A percentile compares a stretch with the other conserved stretches of the same genome.
Conservation (phyloP, 106 monocot genomes). For the Allium sativum region DNA sequence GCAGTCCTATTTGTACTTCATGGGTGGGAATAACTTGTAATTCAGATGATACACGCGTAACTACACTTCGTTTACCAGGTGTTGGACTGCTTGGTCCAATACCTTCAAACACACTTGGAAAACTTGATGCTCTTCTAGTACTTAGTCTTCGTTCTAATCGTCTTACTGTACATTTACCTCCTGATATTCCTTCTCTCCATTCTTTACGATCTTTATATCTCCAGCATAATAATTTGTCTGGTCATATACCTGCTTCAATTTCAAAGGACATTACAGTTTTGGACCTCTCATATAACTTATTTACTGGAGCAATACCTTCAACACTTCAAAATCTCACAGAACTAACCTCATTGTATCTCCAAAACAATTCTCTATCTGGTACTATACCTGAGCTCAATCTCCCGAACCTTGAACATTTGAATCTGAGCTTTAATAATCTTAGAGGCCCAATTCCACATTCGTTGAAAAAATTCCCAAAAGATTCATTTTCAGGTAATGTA, state of each 20-base stretch:
- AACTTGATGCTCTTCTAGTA: constrained; percentile 37
- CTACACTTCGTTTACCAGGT: constrained; percentile 41
- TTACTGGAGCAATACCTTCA: constrained; percentile 35
- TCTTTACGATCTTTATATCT: constrained; percentile 41
- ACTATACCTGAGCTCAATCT: constrained; percentile 33
- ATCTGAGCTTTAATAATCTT: constrained; percentile 53
- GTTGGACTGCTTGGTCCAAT: constrained; percentile 40
- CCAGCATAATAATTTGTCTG: constrained; percentile 48
- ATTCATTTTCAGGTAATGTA: constrained; percentile 45
- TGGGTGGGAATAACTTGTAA: constrained; percentile 47
- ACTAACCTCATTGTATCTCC: constrained; percentile 33
- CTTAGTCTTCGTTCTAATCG: constrained; percentile 49
- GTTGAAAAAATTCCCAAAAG: constrained; percentile 26
- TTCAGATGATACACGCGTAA: constrained; percentile 21
- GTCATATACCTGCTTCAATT: constrained; percentile 20
- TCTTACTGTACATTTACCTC: constrained; percentile 24
- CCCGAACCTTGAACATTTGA: constrained; percentile 25
- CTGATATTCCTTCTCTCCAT: constrained; percentile 32
- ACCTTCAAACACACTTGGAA: constrained; percentile 38
- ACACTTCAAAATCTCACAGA: constrained; percentile 29
- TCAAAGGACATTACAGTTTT: constrained; percentile 21
- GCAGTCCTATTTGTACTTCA: constrained; percentile 25
- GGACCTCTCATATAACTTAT: constrained; percentile 51
- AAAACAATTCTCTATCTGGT: constrained; percentile 47
- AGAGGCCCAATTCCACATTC: constrained; percentile 43